These are phyloP conservation scores for Neonectria hederae DNA, from an alignment of 2,329 filamentous ascomycete species.

Conservation along the genomic window DNA sequence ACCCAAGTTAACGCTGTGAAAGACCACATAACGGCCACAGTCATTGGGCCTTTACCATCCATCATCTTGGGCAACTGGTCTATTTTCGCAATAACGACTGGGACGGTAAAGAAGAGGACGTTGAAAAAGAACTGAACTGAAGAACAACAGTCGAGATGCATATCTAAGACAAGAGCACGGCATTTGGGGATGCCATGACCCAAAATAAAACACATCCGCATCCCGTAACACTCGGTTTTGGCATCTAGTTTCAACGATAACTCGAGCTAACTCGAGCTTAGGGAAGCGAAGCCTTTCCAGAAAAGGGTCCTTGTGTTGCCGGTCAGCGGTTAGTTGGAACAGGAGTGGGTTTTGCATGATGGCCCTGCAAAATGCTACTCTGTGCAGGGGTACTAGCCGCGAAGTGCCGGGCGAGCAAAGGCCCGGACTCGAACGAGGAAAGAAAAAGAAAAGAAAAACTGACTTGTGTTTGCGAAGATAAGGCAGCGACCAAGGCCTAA, in stretches of 20 bases:
- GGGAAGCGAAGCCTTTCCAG: slow-evolving; percentile 3
- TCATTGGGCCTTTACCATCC: slow-evolving; percentile 32
- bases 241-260: neutral
- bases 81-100: neutral
- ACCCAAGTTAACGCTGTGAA: slow-evolving; percentile 36
- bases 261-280: neutral
- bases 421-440: neutral
- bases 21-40: slow-evolving; percentile 40
- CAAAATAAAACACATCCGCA: neutral
- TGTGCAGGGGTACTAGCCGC: neutral
- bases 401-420: neutral
- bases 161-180: neutral
- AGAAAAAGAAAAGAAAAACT: neutral
- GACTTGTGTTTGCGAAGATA: neutral
- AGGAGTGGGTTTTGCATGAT: neutral
- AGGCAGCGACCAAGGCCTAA: neutral
- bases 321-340: neutral
- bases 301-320: neutral
- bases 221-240: neutral
- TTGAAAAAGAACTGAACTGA: neutral
- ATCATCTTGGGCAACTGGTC: slow-evolving; percentile 25
- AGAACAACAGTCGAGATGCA: neutral
- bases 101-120: neutral
- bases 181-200: neutral
- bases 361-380: neutral